Evolutionary conservation across 129 eudicot species (phyloP), one percentile per base, ranked within the genome.

Genomic region (Saussurea involucrata): DNA sequence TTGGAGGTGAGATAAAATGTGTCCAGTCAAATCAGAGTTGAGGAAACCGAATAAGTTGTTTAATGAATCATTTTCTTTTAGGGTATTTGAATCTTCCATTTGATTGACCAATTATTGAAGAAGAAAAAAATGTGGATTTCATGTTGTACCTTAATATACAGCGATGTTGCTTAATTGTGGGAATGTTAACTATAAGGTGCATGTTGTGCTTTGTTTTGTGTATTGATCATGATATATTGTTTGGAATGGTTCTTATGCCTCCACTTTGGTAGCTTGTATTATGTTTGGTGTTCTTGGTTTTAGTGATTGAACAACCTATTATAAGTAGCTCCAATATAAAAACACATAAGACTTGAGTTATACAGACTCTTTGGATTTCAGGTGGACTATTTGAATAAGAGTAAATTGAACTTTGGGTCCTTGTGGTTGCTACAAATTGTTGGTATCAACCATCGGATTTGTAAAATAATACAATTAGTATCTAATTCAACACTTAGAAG

Each of bases 1-100:
- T 69, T 4, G 88, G 65, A 87, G 95, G 63, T 77, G 76, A 8
- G 91, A 75, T 13, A 87, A 84, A 49, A 89, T 83, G 49, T 71
- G 74, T 57, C 85, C 75, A 70, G 73, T 84, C n/a, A 89, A 63
- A 81, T 86, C 94, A 4, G 79, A 69, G 76, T 81, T 75, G 0
- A 87, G 71, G 42, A 40, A 74, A 69, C 77, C 76, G 61, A 69
- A 42, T 64, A 57, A 57, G 33, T 77, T 76, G 70, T 12, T 33
- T 17, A 46, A 44, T 31, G 78, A 8, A 27, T 75, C 27, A 46
- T 66, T 4, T 72, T 76, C 53, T 37, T 5, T 74, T 44, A 61
- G 71, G 17, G 77, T 18, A 8, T 8, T 72, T 20, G 86, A 76
- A n/a, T 82, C 82, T 75, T 53, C 77, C 80, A 60, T 76, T 75